Evolutionary conservation across 208 protist species (phyloP), one percentile per base, ranked within the genome.

Genomic region (Leishmania mexicana): DNA sequence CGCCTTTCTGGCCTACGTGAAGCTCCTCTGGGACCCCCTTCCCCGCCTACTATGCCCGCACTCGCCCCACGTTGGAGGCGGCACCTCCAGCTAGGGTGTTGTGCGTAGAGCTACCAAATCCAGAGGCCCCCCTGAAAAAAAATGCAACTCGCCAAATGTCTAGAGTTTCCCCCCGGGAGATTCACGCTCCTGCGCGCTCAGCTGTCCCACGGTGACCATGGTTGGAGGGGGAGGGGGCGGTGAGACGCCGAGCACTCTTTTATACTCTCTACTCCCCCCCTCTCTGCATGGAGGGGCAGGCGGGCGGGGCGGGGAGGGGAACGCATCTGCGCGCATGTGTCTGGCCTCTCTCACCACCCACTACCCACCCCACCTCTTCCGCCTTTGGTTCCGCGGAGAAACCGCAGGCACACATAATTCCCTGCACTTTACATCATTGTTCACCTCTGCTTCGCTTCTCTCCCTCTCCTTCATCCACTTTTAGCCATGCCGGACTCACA

Each of bases 401-500:
- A 53, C 21, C 21, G 19, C 24, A 2, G 42, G 51, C 51, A 54
- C 24, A 54, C 24, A 38, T 5, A 49, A 21, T 17, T 7, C 11
- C 6, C 24, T 31, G 42, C 49, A 19, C 6, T 51, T 53, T 28
- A 31, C 40, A 72, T 72, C 70, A 54, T 51, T 13, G 13, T 13
- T 53, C 70, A 28, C 74, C 74, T n/a, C 51, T 10, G 19, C 38
- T 19, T 57, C 17, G 15, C 42, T 57, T 77, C 51, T 10, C 21
- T 49, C 35, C 45, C 10, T 68, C 28, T 28, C 47, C 38, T 17
- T 49, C 31, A 28, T 15, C n/a, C 28, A 5, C 24, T 60, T 53
- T 53, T 40, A 10, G 64, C 17, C 0, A 86, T 83, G 79, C n/a
- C 64, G 10, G 67, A 76, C 68, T 31, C 80, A 17, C 28, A 65